A percentile compares a stretch with the other conserved stretches of the same genome.
These are phyloP conservation scores for Ceratobasidium sp. DNA, from an alignment of 1,284 basidiomycete species.

Conservation along the genomic window DNA sequence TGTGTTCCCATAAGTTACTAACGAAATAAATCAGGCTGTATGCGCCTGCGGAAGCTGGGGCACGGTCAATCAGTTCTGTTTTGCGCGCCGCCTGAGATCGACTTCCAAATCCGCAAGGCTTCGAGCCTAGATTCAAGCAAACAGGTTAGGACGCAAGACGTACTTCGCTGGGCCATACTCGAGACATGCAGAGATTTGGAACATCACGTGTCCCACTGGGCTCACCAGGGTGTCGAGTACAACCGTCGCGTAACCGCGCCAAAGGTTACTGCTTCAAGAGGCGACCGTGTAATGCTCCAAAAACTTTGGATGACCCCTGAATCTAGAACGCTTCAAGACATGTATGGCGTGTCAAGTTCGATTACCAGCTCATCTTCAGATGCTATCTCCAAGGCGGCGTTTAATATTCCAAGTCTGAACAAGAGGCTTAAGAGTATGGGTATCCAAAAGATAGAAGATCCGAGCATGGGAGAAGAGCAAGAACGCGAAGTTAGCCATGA, in stretches of 20 bases:
- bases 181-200: constrained; percentile 36
- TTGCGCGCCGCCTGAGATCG: constrained; percentile 62
- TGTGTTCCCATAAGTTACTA: background rate
- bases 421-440: constrained; percentile 53
- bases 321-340: constrained; percentile 55
- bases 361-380: background rate
- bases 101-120: constrained; percentile 55
- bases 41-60: constrained; percentile 64
- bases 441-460: constrained; percentile 44
- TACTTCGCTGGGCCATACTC: constrained; percentile 40
- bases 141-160: background rate
- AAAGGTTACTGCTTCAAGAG: background rate
- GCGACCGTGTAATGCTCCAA: constrained; percentile 45
- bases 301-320: constrained; percentile 57
- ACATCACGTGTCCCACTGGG: constrained; percentile 35
- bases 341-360: constrained; percentile 51
- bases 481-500: constrained; percentile 58
- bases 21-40: constrained; percentile 54
- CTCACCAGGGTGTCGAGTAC: constrained; percentile 61
- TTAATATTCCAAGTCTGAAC: background rate
- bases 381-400: background rate
- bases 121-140: background rate
- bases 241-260: constrained; percentile 52
- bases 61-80: constrained; percentile 63
- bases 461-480: constrained; percentile 60